phyloP scores from a whole-genome alignment of 306 rosid species.

The Dryas octopetala region DNA sequence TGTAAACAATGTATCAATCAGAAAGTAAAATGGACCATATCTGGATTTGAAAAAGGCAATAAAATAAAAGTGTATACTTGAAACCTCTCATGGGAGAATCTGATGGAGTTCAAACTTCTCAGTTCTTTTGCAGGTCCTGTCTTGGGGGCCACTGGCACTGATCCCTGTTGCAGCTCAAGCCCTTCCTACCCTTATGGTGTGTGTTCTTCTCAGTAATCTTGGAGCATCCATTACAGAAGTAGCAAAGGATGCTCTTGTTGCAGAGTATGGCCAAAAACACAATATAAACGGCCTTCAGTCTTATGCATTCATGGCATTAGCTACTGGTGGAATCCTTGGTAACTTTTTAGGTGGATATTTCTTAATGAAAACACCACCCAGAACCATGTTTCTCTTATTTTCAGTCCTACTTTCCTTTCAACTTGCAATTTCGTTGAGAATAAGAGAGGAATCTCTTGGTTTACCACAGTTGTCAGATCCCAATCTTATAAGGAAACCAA shows the following conservation, averaged over 20 bases:
- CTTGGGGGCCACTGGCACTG: slow-evolving; percentile 79
- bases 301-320: slow-evolving; percentile 81
- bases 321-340: slow-evolving; percentile 83
- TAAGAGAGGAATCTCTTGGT: slow-evolving; percentile 72
- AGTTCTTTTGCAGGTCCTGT: slow-evolving; percentile 77
- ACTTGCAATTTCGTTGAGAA: slow-evolving; percentile 50
- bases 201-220: slow-evolving; percentile 74
- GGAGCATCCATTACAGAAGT: slow-evolving; percentile 93
- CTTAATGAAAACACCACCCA: slow-evolving; percentile 57
- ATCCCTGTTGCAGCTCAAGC: slow-evolving; percentile 53
- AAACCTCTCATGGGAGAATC: slow-evolving; percentile 1
- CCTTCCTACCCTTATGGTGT: slow-evolving; percentile 55
- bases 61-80: neutral
- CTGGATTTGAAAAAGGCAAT: neutral
- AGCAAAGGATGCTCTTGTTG: slow-evolving; percentile 88
- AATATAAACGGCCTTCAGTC: slow-evolving; percentile 71
- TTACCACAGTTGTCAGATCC: slow-evolving; percentile 37
- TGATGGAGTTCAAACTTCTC: slow-evolving; percentile 41
- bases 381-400: slow-evolving; percentile 61
- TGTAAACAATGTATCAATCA: neutral
- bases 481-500: slow-evolving; percentile 31
- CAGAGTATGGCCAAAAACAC: slow-evolving; percentile 75
- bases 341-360: slow-evolving; percentile 76
- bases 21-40: neutral
- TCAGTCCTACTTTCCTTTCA: slow-evolving; percentile 54